Evolutionary conservation across 192 early-diverging fungal genomes (phyloP).

Genomic region (Rhizophagus prolifer): DNA sequence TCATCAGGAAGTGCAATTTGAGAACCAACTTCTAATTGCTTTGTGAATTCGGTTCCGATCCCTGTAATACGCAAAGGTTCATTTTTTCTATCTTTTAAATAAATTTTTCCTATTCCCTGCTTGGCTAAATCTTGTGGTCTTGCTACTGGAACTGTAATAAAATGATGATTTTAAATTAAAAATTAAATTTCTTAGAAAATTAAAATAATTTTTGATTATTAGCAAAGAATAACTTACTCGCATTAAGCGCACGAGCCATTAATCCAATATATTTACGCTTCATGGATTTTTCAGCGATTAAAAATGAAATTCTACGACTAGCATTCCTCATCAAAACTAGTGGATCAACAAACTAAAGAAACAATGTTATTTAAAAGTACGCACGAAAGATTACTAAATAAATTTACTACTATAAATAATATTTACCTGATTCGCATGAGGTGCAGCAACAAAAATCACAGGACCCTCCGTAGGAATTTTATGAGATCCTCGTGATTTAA

Average conservation of each 20-base stretch:
- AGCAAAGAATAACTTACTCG: constrained; percentile 58
- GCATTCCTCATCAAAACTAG: constrained; percentile 82
- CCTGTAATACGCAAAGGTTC: constrained; percentile 73
- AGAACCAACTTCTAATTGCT: constrained; percentile 62
- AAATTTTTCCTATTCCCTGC: constrained; percentile 69
- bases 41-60: constrained; percentile 66
- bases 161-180: background rate
- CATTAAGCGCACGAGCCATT: constrained; percentile 71
- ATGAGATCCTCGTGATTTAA: constrained; percentile 79
- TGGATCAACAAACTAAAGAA: constrained; percentile 86
- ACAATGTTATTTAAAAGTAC: background rate
- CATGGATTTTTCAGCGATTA: constrained; percentile 89
- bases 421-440: constrained; percentile 72
- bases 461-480: constrained; percentile 84
- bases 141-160: constrained; percentile 76
- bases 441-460: constrained; percentile 89
- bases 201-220: background rate
- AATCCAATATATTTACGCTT: constrained; percentile 80
- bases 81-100: constrained; percentile 57
- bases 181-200: no score
- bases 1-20: constrained; percentile 66
- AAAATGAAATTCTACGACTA: constrained; percentile 70
- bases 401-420: background rate
- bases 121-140: constrained; percentile 89
- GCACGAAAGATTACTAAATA: background rate